Percentiles rank a stretch among this genome's conserved stretches.
phyloP scores from a whole-genome alignment of 2,329 filamentous ascomycete genomes.

The Fusarium sp. region DNA sequence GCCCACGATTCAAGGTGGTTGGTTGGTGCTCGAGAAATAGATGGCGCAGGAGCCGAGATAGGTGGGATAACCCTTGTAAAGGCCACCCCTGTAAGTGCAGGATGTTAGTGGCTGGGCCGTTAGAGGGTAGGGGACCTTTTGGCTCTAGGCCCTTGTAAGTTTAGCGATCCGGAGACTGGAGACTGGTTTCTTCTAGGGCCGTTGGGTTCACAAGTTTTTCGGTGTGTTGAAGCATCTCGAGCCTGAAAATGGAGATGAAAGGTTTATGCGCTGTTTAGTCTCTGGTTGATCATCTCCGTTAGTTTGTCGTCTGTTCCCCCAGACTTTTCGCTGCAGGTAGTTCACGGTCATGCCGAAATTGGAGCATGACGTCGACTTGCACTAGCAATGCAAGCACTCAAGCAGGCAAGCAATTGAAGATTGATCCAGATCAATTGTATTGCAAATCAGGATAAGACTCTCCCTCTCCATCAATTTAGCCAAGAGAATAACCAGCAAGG shows the following conservation, averaged over 20 bases:
- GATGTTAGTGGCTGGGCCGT: slow-evolving; percentile 30
- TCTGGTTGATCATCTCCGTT: neutral
- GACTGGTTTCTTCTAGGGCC: neutral
- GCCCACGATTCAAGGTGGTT: slow-evolving; percentile 21
- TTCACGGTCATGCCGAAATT: slow-evolving; percentile 24
- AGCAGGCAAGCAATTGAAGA: neutral
- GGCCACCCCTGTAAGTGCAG: slow-evolving; percentile 14
- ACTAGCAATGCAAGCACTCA: slow-evolving; percentile 36
- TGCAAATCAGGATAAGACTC: slow-evolving; percentile 2
- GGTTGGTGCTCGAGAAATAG: slow-evolving; percentile 33
- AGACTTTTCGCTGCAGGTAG: neutral
- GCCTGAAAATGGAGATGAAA: slow-evolving; percentile 12
- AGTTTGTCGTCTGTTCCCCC: neutral
- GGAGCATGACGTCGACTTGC: slow-evolving; percentile 20
- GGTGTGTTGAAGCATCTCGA: neutral
- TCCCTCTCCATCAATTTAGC: neutral
- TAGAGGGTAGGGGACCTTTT: neutral
- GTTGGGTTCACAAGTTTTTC: neutral
- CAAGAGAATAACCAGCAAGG: neutral
- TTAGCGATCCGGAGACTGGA: neutral
- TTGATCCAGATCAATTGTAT: neutral
- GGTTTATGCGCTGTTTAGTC: neutral
- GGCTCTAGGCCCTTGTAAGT: neutral
- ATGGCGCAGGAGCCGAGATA: slow-evolving; percentile 37
- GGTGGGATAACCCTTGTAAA: slow-evolving; percentile 26